Base-by-base conservation (phyloP, 345 rosid genomes). In the Hypericum perforatum region DNA sequence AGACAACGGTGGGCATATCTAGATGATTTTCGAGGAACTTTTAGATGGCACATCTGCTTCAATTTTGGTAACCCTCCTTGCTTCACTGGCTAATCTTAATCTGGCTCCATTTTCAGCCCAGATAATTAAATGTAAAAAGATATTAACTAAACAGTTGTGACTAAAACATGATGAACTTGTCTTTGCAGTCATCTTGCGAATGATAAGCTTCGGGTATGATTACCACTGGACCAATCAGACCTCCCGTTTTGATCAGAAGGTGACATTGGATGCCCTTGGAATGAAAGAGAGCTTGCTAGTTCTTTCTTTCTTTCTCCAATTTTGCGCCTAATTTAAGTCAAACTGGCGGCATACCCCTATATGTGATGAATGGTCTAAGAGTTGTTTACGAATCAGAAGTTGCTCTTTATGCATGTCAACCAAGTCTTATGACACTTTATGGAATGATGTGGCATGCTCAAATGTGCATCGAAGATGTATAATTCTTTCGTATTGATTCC, bases 1-100 rank as follows among this genome's bases (percentile, higher is more conserved):
- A 91, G 96, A 76, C 73, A 54, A 64, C 78, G 47, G n/a, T 91
- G 81, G 82, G 66, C 72, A 55, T 82, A 69, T 66, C 69, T 91
- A 70, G 96, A 91, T 65, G 79, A 74, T 61, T 81, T 72, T 61
- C 78, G 95, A 22, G 98, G 98, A 54, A 78, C 79, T 45, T 91
- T 91, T 68, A 79, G 96, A 57, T 91, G 96, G 98, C 96, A 91
- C 59, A 91, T 87, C 61, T 87, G 98, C 83, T 91, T 87, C 68
- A 85, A 91, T 58, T 85, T 91, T 39, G 96, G 96, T 91, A 87
- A 58, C 47, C 59, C 8, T 22, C 62, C 63, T 64, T 22, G 13
- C 37, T 36, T 10, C 43, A 13, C 32, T 1, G 4, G 32, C 32
- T 22, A 22, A 22, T 22, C 32, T 22, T 1, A 22, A 22, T 22